Base-by-base conservation (phyloP, 108 stramenopile genomes). In the Nitzschia sp. region DNA sequence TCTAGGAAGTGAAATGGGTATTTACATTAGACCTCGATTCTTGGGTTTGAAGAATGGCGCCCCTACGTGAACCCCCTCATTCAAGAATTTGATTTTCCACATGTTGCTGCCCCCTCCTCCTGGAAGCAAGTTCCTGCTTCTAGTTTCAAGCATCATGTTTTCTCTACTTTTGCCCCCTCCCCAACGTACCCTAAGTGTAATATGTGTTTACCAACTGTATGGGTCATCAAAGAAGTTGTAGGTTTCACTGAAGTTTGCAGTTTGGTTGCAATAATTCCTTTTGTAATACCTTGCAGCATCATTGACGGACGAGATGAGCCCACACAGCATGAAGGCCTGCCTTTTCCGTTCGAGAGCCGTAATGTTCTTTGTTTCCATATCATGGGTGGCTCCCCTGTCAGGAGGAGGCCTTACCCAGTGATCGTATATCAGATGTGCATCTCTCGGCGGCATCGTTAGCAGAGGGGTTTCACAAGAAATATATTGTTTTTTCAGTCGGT, bases 201-300 rank as follows among this genome's bases (percentile, higher is more conserved):
- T 43, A 24, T 46, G 19, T 44, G 22, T 62, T 62, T 20, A 62
- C 21, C 22, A 24, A 62, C 43, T 44, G 37, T 62, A 62, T n/a
- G 61, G 61, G 21, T 62, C 61, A 42, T 62, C 61, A 38, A 43
- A 42, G 8, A 62, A 62, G 43, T 62, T 62, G 61, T 62, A 62
- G 43, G 43, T 22, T 62, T 62, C 61, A 10, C 43, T 44, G 43
- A 62, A 44, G 21, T 62, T 62, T 2, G 38, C 61, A 44, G 41
- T 44, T 0, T 51, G 57, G 8, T 82, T 65, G 70, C 87, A 88
- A 60, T 83, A 77, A 44, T 86, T 76, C 48, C 65, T 17, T 57
- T 86, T 88, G 80, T 70, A 88, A 44, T 79, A 86, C 10, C 76
- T 52, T 10, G 75, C 73, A 25, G 83, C 87, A 70, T 86, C 82